Conservation (phyloP, 192 early-diverging fungal species). For the Pilaira anomala region DNA sequence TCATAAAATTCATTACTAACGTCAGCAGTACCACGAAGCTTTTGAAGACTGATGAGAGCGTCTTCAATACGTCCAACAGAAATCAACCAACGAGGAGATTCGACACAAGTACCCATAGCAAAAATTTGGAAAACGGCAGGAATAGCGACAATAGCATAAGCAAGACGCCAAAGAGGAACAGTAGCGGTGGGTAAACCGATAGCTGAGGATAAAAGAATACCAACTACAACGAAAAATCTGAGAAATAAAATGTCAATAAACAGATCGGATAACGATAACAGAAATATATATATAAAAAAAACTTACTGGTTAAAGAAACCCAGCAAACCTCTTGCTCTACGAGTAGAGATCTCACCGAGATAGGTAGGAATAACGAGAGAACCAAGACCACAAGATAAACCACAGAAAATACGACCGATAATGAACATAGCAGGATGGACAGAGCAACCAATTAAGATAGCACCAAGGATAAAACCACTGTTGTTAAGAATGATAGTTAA, state of each 20-base stretch:
- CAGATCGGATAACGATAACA: too few species aligned
- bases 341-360: constrained; percentile 77
- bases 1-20: constrained; percentile 62
- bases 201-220: constrained; percentile 68
- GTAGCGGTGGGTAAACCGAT: constrained; percentile 59
- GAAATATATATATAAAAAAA: neutral
- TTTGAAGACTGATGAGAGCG: constrained; percentile 50
- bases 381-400: constrained; percentile 70
- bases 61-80: constrained; percentile 63
- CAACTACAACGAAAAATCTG: constrained; percentile 68
- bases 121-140: constrained; percentile 55
- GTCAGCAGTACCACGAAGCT: constrained; percentile 51
- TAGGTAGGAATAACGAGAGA: constrained; percentile 60
- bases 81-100: constrained; percentile 72
- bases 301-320: constrained; percentile 65
- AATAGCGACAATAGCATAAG: constrained; percentile 60
- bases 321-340: constrained; percentile 60
- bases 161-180: constrained; percentile 66
- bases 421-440: constrained; percentile 59
- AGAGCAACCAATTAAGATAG: constrained; percentile 62
- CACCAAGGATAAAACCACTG: constrained; percentile 62
- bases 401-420: constrained; percentile 70
- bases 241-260: neutral
- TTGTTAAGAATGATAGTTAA: constrained; percentile 61
- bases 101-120: constrained; percentile 69